phyloP scores from a whole-genome alignment of 2,329 filamentous ascomycete species.

The Raffaelea ambrosiae region DNA sequence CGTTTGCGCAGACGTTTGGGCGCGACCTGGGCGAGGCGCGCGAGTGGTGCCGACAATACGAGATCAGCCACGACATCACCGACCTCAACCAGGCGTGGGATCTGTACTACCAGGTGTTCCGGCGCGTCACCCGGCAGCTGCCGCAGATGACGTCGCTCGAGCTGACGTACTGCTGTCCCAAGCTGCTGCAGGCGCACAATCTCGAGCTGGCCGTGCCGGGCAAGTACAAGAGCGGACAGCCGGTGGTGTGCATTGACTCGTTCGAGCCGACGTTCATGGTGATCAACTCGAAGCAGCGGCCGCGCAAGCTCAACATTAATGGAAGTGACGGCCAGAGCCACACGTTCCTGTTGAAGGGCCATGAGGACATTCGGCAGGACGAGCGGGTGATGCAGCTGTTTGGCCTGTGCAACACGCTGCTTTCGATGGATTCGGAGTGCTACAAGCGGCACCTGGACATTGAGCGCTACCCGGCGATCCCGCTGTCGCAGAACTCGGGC shows the following conservation, averaged over 20 bases:
- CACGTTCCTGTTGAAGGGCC: conserved; percentile 91
- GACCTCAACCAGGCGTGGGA: conserved; percentile 99
- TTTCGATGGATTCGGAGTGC: conserved; percentile 88
- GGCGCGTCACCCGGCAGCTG: conserved; percentile 85
- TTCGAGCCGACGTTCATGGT: conserved; percentile 88
- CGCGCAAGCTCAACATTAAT: conserved; percentile 76
- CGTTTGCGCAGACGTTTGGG: conserved; percentile 95
- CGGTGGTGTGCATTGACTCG: conserved; percentile 75
- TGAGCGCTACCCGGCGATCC: conserved; percentile 92
- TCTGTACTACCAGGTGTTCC: conserved; percentile 97
- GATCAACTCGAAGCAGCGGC: conserved; percentile 94
- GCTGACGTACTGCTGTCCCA: conserved; percentile 93
- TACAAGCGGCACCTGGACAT: conserved; percentile 97
- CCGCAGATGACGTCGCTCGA: conserved; percentile 89
- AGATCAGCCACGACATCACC: conserved; percentile 77
- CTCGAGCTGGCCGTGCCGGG: conserved; percentile 93
- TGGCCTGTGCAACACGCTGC: conserved; percentile 89
- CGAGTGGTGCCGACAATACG: conserved; percentile 92
- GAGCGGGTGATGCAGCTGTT: conserved; percentile 99
- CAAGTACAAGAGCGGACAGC: conserved; percentile 72
- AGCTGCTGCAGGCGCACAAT: conserved; percentile 74
- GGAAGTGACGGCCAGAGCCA: conserved; percentile 86
- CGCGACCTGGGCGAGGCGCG: conserved; percentile 90
- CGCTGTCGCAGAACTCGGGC: conserved; percentile 91
- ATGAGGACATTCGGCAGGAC: conserved; percentile 97